A percentile compares a stretch with the other conserved stretches of the same genome.
Conservation (phyloP, 163 green algal species). For the Scenedesmus sp. region DNA sequence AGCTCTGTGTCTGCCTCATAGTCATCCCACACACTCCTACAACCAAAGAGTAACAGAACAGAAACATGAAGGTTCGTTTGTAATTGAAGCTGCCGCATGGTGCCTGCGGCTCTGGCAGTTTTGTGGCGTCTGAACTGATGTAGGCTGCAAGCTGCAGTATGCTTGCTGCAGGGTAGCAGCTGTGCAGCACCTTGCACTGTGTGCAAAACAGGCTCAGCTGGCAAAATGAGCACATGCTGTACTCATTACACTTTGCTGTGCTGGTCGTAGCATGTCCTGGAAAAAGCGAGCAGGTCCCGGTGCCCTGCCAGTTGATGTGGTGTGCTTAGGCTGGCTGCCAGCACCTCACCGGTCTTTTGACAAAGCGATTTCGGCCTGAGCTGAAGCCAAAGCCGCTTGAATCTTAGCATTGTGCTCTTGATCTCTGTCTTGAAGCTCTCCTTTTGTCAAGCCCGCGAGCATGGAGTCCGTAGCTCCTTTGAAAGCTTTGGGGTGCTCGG, state of each 20-base stretch:
- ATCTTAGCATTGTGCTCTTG: conserved; percentile 41
- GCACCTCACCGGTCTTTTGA: conserved; percentile 39
- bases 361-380: conserved; percentile 3
- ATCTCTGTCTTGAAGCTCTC: conserved; percentile 37
- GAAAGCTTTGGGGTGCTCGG: background rate
- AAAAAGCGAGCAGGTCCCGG: background rate
- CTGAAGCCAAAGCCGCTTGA: conserved; percentile 24
- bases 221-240: background rate
- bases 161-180: background rate
- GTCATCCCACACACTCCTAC: conserved; percentile 57
- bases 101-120: background rate
- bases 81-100: background rate
- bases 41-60: background rate
- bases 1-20: conserved; percentile 53
- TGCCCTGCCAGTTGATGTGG: background rate
- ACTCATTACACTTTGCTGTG: background rate
- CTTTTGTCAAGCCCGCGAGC: conserved; percentile 39
- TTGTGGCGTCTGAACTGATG: too few relatives aligned
- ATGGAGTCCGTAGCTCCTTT: conserved; percentile 35
- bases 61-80: background rate
- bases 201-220: background rate
- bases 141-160: background rate
- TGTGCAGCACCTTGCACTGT: background rate
- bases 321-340: background rate
- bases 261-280: background rate